These are phyloP conservation scores for Botryosphaeria dothidea DNA, from an alignment of 2,329 filamentous ascomycete genomes.

Conservation along the genomic window DNA sequence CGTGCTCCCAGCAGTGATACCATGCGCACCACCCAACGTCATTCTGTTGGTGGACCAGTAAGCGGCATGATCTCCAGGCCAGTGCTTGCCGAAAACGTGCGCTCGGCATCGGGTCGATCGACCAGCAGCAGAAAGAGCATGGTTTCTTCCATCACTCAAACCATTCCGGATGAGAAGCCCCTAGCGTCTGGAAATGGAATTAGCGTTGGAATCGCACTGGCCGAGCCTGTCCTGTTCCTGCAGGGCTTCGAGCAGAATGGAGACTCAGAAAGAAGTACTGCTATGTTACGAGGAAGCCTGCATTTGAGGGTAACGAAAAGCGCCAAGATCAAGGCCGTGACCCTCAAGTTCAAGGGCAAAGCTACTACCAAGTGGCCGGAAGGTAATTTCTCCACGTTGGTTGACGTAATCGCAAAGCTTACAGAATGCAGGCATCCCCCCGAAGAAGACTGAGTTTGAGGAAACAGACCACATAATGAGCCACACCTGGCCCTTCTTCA, in stretches of 20 bases:
- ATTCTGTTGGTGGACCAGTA: constrained; percentile 41
- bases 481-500: constrained; percentile 91
- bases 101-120: constrained; percentile 34
- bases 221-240: constrained; percentile 78
- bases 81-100: constrained; percentile 42
- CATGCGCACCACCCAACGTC: constrained; percentile 43
- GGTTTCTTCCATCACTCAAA: constrained; percentile 33
- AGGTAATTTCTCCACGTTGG: constrained; percentile 46
- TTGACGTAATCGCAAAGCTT: constrained; percentile 20
- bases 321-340: constrained; percentile 89
- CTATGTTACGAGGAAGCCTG: constrained; percentile 81
- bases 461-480: constrained; percentile 86
- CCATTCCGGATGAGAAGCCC: constrained; percentile 60
- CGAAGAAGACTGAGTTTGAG: constrained; percentile 77
- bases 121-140: constrained; percentile 28
- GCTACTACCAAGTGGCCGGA: constrained; percentile 96
- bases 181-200: constrained; percentile 78
- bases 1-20: constrained; percentile 28
- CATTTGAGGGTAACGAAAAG: constrained; percentile 83
- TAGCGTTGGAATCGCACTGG: constrained; percentile 70
- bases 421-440: constrained; percentile 69
- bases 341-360: constrained; percentile 80
- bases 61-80: constrained; percentile 42
- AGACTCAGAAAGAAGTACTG: constrained; percentile 65
- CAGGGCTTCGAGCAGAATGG: constrained; percentile 76